phyloP scores from a whole-genome alignment of 192 early-diverging fungal species.

The Dissophora globulifera region DNA sequence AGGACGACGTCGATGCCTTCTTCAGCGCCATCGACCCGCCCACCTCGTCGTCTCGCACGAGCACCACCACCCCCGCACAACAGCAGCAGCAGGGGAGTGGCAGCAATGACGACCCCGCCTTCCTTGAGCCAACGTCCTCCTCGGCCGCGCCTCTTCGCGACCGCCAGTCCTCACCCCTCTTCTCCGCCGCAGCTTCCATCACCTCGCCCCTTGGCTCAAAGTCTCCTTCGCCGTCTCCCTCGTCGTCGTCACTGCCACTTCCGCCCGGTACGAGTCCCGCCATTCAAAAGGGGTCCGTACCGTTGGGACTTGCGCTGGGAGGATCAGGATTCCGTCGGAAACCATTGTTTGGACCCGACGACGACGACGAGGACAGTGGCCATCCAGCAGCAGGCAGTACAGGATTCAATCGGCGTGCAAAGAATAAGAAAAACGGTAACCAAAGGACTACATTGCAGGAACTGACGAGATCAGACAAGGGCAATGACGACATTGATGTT shows the following conservation, averaged over 20 bases:
- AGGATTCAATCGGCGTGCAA: too few species aligned
- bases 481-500: too few species aligned
- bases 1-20: conserved; percentile 40
- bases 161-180: too few species aligned
- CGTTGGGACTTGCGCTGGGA: conserved; percentile 41
- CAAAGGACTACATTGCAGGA: conserved; percentile 1
- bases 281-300: conserved; percentile 31
- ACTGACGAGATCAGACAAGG: conserved; percentile 10
- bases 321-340: conserved; percentile 47
- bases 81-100: background rate
- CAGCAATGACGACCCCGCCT: conserved; percentile 13
- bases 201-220: background rate
- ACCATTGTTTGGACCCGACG: conserved; percentile 41
- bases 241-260: background rate
- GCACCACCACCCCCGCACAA: background rate
- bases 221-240: background rate
- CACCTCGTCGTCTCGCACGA: background rate
- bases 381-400: too few species aligned
- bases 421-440: conserved; percentile 4
- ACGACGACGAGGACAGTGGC: too few species aligned
- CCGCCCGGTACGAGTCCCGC: conserved; percentile 48
- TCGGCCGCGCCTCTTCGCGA: background rate
- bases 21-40: conserved; percentile 27
- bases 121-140: too few species aligned
- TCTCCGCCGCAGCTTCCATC: too few species aligned